Conservation (phyloP, 225 moss, liverwort and hornwort genomes). For the Asterella californica region DNA sequence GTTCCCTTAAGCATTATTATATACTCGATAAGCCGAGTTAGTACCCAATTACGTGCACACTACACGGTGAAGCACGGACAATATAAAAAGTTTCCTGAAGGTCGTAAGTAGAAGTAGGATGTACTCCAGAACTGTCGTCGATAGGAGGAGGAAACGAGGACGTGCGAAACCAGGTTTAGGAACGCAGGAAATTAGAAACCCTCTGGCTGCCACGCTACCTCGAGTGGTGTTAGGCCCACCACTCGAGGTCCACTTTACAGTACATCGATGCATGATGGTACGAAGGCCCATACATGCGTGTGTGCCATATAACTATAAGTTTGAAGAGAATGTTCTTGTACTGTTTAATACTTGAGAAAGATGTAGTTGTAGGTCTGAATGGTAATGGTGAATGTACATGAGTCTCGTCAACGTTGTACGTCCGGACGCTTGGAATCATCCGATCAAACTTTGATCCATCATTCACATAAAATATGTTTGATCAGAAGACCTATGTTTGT, state of each 20-base stretch:
- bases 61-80: not conserved
- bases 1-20: slow-evolving; percentile 3
- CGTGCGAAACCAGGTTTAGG: slow-evolving; percentile 3
- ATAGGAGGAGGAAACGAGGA: not conserved
- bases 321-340: not conserved
- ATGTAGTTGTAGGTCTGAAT: too few relatives aligned
- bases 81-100: not conserved
- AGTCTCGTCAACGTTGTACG: too few relatives aligned
- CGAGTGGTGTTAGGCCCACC: not conserved
- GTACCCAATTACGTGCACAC: slow-evolving; percentile 2
- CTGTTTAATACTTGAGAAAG: not conserved
- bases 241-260: not conserved
- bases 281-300: not conserved
- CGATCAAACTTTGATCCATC: too few relatives aligned
- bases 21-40: not conserved
- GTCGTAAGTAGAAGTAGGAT: not conserved
- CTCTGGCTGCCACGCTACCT: slow-evolving; percentile 4
- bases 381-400: too few relatives aligned
- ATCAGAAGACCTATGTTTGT: too few relatives aligned
- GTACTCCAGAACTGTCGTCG: not conserved
- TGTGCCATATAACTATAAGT: not conserved
- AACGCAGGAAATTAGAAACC: too few relatives aligned
- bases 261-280: not conserved
- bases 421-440: too few relatives aligned
- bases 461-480: too few relatives aligned